Conservation (phyloP, 768 basidiomycete genomes). For the Amyloporia xantha region DNA sequence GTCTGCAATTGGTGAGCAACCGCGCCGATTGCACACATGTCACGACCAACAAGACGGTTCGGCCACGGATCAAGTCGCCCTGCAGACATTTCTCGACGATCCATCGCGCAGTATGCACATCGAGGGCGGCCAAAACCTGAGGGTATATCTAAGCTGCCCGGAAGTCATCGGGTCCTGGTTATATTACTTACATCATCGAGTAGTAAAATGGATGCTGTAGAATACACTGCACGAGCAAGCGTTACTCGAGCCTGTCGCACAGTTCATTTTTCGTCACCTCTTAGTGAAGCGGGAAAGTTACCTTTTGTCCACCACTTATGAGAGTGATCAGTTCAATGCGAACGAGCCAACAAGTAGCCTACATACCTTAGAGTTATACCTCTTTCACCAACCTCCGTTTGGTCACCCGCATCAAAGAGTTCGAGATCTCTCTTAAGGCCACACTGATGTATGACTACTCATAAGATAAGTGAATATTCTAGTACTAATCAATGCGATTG, state of each 20-base stretch:
- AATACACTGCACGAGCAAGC: conserved; percentile 52
- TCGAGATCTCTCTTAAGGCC: conserved; percentile 26
- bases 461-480: neutral
- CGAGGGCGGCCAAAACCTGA: conserved; percentile 38
- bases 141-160: conserved; percentile 46
- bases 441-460: conserved; percentile 32
- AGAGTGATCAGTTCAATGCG: conserved; percentile 10
- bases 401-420: conserved; percentile 29
- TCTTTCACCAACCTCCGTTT: conserved; percentile 38
- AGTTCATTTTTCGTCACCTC: no score
- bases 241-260: conserved; percentile 32
- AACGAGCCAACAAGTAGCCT: neutral
- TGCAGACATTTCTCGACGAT: conserved; percentile 40
- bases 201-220: conserved; percentile 52
- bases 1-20: conserved; percentile 5
- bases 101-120: conserved; percentile 42
- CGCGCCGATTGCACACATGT: conserved; percentile 14
- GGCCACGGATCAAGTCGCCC: conserved; percentile 35
- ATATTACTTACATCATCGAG: conserved; percentile 57
- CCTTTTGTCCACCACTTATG: conserved; percentile 42
- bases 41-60: conserved; percentile 43
- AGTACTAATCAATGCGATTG: neutral
- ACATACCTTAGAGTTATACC: conserved; percentile 28
- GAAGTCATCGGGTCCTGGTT: conserved; percentile 20
- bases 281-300: no score